Base-by-base conservation (phyloP, 2,329 filamentous ascomycete species). In the Metarhizium sp. region DNA sequence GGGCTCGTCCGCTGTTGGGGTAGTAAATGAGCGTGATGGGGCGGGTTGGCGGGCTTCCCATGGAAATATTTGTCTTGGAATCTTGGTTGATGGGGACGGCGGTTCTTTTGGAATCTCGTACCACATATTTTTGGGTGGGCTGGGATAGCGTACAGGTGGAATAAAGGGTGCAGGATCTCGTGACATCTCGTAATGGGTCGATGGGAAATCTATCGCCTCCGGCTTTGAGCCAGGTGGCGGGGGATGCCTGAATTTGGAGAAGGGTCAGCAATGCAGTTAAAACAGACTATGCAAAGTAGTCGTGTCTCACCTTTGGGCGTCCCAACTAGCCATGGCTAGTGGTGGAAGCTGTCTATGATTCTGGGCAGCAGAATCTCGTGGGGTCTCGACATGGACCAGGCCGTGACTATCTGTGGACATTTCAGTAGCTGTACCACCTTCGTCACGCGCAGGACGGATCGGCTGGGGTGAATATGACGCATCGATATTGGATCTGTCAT, bases 81-180 rank as follows among this genome's bases (percentile, higher is more conserved):
- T 80, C 60, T 84, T 76, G 47, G 78, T 62, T n/a, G 66, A 63
- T 29, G 70, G 74, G 50, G 82, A 78, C 25, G 82, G 82, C 18
- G 76, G 75, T 57, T 81, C 78, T 59, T 78, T 82, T 5, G 91
- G 91, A 40, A 95, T 80, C 63, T 92, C 77, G 67, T 94, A 96
- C 79, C 87, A 94, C 89, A 96, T 92, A 65, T 92, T 81, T 68
- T 80, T 87, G 0, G 92, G 90, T 18, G 90, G 89, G 65, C 90
- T 88, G 2, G 92, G 89, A 64, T 95, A 94, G 53, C 81, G 78
- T 57, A 75, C 71, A 18, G 92, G 92, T 36, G 92, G 82, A 54
- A 89, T 80, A 71, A 95, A 97, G 10, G 88, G 83, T 38, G 83
- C 71, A 18, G 78, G 77, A 68, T 92, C 88, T 55, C 80, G 81